These are phyloP conservation scores for Pseudocercospora macadamiae DNA, from an alignment of 2,329 filamentous ascomycete genomes.

Conservation along the genomic window DNA sequence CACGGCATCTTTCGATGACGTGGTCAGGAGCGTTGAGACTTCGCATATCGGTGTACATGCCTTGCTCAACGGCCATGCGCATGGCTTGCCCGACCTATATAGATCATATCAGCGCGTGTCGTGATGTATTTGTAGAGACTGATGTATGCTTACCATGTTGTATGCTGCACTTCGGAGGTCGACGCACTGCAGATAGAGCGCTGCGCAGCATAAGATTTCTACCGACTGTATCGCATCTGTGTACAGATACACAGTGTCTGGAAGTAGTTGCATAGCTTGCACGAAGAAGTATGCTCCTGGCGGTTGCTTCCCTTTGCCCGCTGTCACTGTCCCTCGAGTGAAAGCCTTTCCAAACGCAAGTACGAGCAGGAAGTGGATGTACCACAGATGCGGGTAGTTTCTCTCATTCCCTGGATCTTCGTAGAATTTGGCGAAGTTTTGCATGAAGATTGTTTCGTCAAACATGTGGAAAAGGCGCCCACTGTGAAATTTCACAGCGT, in stretches of 20 bases:
- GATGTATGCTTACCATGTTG: constrained; percentile 28
- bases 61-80: constrained; percentile 53
- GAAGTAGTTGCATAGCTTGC: constrained; percentile 49
- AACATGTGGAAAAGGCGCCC: constrained; percentile 59
- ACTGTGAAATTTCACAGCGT: constrained; percentile 60
- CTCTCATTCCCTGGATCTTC: constrained; percentile 31
- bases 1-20: constrained; percentile 51
- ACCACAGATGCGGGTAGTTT: constrained; percentile 47
- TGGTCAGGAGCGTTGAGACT: constrained; percentile 45
- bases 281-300: constrained; percentile 54
- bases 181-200: constrained; percentile 57
- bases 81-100: constrained; percentile 55
- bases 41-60: constrained; percentile 58
- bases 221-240: constrained; percentile 51
- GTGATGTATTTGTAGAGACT: neutral
- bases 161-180: constrained; percentile 54
- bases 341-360: constrained; percentile 61
- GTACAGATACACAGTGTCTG: constrained; percentile 46
- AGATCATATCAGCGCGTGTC: neutral
- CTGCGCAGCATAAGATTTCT: constrained; percentile 56
- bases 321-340: constrained; percentile 36
- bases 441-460: constrained; percentile 57
- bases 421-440: constrained; percentile 47
- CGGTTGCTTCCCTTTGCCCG: constrained; percentile 41
- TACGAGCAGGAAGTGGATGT: constrained; percentile 58